phyloP scores from a whole-genome alignment of 2,329 filamentous ascomycete genomes.

The Hortaea werneckii region DNA sequence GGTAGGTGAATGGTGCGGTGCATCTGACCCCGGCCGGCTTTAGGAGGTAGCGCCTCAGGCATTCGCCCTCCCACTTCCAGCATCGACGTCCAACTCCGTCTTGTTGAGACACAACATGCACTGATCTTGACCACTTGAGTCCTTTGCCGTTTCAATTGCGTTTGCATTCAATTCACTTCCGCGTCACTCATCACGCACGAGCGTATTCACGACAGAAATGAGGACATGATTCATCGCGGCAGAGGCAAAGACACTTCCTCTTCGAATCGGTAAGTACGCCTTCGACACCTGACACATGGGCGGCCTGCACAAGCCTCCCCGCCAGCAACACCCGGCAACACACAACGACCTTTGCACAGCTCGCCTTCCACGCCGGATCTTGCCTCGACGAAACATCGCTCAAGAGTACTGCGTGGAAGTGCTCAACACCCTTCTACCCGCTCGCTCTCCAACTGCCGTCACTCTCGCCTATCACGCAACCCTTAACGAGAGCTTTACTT shows the following conservation, averaged over 20 bases:
- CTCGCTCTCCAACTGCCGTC: not conserved
- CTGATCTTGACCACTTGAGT: not conserved
- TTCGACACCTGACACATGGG: not conserved
- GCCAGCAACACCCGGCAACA: too few species aligned
- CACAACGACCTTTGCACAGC: too few species aligned
- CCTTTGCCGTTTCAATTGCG: not conserved
- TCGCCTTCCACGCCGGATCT: too few species aligned
- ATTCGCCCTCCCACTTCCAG: too few species aligned
- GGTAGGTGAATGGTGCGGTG: not conserved
- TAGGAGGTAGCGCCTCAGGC: too few species aligned
- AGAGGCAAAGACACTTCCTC: not conserved
- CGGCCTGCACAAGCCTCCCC: too few species aligned
- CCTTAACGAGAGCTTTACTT: constrained; percentile 6
- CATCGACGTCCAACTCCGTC: too few species aligned
- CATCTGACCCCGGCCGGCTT: not conserved
- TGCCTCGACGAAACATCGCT: too few species aligned
- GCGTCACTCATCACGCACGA: not conserved
- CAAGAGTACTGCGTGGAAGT: too few species aligned
- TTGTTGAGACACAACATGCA: too few species aligned
- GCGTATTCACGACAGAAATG: not conserved
- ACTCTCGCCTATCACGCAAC: not conserved
- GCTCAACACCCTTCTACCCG: too few species aligned
- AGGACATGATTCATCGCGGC: not conserved
- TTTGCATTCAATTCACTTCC: not conserved
- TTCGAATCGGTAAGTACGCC: not conserved